phyloP scores from a whole-genome alignment of 257 asterid species.

The Marsdenia floribunda region DNA sequence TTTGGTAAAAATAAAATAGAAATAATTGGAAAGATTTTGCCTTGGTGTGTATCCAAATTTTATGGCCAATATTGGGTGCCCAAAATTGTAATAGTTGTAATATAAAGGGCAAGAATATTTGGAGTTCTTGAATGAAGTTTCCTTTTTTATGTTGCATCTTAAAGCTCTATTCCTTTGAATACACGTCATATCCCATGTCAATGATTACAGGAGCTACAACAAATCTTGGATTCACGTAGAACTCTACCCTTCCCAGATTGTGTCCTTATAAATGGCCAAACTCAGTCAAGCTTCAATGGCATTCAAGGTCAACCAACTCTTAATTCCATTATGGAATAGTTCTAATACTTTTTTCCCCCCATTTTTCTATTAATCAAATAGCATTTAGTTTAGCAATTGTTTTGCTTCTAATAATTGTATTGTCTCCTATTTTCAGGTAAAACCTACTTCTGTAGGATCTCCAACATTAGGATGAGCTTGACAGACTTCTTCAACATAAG shows the following conservation, averaged over 20 bases:
- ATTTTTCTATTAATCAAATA: not conserved
- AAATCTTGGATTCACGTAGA: conserved; percentile 67
- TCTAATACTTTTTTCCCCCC: no score
- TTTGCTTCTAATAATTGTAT: no score
- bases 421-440: conserved; percentile 40
- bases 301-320: conserved; percentile 51
- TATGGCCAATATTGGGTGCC: not conserved
- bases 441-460: no score
- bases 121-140: not conserved
- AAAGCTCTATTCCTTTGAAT: not conserved
- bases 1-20: not conserved
- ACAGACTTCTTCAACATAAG: no score
- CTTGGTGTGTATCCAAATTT: not conserved
- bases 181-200: not conserved
- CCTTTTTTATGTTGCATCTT: not conserved
- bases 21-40: not conserved
- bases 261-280: conserved; percentile 69
- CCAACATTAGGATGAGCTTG: no score
- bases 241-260: conserved; percentile 72
- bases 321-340: not conserved
- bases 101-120: not conserved
- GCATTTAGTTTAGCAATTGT: not conserved
- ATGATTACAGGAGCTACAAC: conserved; percentile 64
- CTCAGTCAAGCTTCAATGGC: conserved; percentile 51
- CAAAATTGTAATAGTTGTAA: not conserved